These are phyloP conservation scores for Ophiocordyceps camponoti-floridani DNA, from an alignment of 2,329 filamentous ascomycete species.

Conservation along the genomic window DNA sequence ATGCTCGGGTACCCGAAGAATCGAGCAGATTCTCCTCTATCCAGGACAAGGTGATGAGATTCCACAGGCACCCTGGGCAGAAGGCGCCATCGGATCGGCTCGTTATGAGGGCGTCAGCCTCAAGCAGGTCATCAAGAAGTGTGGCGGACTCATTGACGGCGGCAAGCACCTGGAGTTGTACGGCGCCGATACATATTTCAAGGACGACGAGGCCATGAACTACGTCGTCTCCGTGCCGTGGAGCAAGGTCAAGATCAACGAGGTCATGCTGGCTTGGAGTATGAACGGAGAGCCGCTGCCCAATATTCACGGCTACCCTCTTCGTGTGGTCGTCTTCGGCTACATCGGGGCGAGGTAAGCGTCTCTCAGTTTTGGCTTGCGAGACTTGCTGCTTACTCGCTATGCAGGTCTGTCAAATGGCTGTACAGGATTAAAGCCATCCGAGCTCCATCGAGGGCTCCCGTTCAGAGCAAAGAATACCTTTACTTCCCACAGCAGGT, in stretches of 20 bases:
- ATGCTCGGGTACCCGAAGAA: not conserved
- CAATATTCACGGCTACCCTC: not conserved
- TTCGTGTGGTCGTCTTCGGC: not conserved
- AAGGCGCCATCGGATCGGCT: not conserved
- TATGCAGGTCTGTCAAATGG: not conserved
- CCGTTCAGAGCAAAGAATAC: slow-evolving; percentile 48
- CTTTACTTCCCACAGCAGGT: slow-evolving; percentile 52
- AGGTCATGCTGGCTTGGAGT: not conserved
- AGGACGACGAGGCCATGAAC: not conserved
- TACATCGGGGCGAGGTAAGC: not conserved
- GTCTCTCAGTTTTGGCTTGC: no score
- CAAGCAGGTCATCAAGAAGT: not conserved
- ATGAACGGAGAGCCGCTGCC: not conserved
- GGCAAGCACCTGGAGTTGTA: not conserved
- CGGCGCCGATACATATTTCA: not conserved
- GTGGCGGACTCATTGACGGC: not conserved
- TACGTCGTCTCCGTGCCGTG: not conserved
- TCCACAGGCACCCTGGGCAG: not conserved
- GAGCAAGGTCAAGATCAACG: not conserved
- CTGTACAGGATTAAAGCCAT: not conserved
- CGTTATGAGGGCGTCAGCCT: not conserved
- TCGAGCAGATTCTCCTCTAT: not conserved
- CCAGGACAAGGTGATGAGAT: not conserved
- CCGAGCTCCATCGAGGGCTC: slow-evolving; percentile 28
- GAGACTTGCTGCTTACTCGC: no score